Conservation (phyloP, 2,329 filamentous ascomycete genomes). For the Exophiala calicioides region DNA sequence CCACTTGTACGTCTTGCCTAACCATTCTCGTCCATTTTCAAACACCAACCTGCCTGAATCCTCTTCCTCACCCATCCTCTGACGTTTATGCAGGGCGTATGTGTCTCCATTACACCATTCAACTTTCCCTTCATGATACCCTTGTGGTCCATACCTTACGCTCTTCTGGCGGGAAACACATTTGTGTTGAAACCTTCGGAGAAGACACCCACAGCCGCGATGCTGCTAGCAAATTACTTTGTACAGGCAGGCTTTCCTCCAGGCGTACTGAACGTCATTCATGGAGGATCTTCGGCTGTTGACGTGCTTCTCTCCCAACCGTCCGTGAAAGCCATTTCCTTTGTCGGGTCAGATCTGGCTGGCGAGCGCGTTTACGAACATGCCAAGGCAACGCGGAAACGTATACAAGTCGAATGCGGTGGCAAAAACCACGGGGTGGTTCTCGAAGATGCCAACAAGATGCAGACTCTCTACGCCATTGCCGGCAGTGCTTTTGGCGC, state of each 20-base stretch:
- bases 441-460: conserved; percentile 44
- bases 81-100: conserved; percentile 57
- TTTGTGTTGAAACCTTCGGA: conserved; percentile 73
- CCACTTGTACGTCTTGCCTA: conserved; percentile 68
- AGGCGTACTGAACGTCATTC: conserved; percentile 60
- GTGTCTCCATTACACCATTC: conserved; percentile 68
- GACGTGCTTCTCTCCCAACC: conserved; percentile 57
- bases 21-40: too few species aligned
- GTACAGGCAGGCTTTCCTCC: conserved; percentile 57
- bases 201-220: conserved; percentile 60
- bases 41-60: too few species aligned
- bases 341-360: conserved; percentile 59
- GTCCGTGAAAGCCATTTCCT: conserved; percentile 58
- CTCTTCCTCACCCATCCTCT: too few species aligned
- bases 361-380: conserved; percentile 62
- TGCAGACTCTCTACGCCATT: conserved; percentile 33
- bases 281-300: conserved; percentile 38
- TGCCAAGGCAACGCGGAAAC: conserved; percentile 62
- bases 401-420: conserved; percentile 62
- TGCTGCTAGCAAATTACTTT: conserved; percentile 54
- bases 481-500: conserved; percentile 18
- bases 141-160: conserved; percentile 65
- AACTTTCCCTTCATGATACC: conserved; percentile 70
- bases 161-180: conserved; percentile 69
- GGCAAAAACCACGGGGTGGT: conserved; percentile 55